Evolutionary conservation across 208 protist species (phyloP), one percentile per base, ranked within the genome.

Genomic region (Trypanosoma lewisi): DNA sequence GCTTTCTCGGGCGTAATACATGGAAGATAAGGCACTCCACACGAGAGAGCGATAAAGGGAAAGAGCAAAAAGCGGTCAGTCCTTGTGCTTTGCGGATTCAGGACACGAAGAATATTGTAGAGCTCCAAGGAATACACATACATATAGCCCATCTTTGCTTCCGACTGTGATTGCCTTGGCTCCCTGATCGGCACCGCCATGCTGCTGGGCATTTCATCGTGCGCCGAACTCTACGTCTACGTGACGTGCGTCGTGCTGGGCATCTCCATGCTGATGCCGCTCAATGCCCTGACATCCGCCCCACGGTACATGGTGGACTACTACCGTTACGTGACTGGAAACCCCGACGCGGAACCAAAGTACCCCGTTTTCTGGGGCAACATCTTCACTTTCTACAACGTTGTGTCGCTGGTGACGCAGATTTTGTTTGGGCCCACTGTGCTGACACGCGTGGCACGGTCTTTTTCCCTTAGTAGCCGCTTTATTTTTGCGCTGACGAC

Each of bases 281-380:
- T 94, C 50, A 96, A 96, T 45, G 80, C 82, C 30, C 78, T 96
- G 33, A 87, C 85, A 27, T 93, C 85, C 1, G 89, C 89, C 4
- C 87, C 82, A 0, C 34, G 60, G 14, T 97, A 91, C 74, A 94
- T 96, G 73, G 31, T 83, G 6, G 62, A 91, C 53, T 93, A 91
- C 77, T 89, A 90, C 80, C 85, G 86, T 65, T 93, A 88, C 59
- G 80, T 89, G 2, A 78, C 84, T 2, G 71, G 72, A 39, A 53
- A 86, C 55, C 49, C 58, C 30, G 21, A 86, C 30, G 79, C 85
- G 12, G 57, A 58, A 31, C 75, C 79, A 39, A 83, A 80, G 61
- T 71, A 51, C 42, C 36, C 45, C 1, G 37, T 78, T 0, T 86
- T 92, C 47, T 93, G 85, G 85, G 69, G 44, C 1, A 89, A 93